These are phyloP conservation scores for Nannochloropsis granulata DNA, from an alignment of 108 stramenopile species.

Conservation along the genomic window DNA sequence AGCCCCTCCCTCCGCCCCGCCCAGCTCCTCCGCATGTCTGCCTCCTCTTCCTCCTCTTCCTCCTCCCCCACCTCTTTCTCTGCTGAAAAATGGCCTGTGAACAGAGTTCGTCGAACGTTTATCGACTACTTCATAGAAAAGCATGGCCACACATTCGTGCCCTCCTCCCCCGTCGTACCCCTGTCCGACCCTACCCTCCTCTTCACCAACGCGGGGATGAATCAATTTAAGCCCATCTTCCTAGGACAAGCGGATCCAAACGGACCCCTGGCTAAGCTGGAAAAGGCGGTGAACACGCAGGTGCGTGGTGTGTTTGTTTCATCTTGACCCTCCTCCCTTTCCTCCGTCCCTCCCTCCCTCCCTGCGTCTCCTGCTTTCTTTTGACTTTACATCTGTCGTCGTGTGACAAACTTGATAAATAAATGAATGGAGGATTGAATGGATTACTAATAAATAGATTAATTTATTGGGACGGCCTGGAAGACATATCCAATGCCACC, in stretches of 20 bases:
- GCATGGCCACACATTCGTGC: constrained; percentile 56
- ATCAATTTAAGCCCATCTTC: constrained; percentile 45
- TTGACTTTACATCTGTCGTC: too few relatives aligned
- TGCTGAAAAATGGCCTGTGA: constrained; percentile 65
- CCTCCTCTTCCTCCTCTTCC: too few relatives aligned
- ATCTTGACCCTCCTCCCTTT: background rate
- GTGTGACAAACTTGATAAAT: too few relatives aligned
- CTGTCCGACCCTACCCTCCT: constrained; percentile 37
- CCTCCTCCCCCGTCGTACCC: constrained; percentile 48
- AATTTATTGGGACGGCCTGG: too few relatives aligned
- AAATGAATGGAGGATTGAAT: too few relatives aligned
- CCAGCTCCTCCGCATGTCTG: too few relatives aligned
- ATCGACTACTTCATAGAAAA: constrained; percentile 74
- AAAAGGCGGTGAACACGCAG: constrained; percentile 39
- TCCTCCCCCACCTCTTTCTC: background rate
- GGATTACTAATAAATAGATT: too few relatives aligned
- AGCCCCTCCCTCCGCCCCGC: too few relatives aligned
- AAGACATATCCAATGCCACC: too few relatives aligned
- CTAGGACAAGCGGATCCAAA: constrained; percentile 38
- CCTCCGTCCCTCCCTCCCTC: background rate
- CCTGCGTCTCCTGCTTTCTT: too few relatives aligned
- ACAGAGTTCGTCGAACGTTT: constrained; percentile 80
- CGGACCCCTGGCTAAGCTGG: constrained; percentile 28
- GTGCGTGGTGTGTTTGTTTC: background rate
- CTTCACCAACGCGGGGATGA: constrained; percentile 45